phyloP scores from a whole-genome alignment of 768 basidiomycete species.

The Cantharellus anzutake region DNA sequence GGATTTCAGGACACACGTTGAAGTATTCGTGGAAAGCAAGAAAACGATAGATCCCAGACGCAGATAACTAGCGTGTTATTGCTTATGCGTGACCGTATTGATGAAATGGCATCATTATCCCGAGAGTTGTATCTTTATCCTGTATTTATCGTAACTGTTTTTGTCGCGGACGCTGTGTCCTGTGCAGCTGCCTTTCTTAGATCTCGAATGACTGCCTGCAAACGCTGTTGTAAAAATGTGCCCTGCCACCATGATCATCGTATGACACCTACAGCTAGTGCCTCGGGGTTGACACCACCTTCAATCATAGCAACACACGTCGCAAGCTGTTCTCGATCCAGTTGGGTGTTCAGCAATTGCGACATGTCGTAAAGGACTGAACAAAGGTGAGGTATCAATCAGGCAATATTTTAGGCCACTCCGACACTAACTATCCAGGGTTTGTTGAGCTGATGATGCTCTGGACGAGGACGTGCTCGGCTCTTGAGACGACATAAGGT shows the following conservation, averaged over 20 bases:
- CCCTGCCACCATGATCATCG: not conserved
- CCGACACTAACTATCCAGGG: constrained; percentile 20
- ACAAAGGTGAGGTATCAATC: constrained; percentile 5
- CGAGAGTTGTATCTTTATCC: too few species aligned
- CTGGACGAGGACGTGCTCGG: not conserved
- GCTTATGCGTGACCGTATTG: not conserved
- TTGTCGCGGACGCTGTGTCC: not conserved
- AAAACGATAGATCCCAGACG: not conserved
- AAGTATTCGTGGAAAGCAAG: not conserved
- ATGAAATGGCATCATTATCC: too few species aligned
- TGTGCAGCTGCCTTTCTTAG: not conserved
- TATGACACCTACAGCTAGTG: constrained; percentile 46
- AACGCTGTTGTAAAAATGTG: not conserved
- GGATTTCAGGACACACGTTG: not conserved
- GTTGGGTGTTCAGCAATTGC: constrained; percentile 66
- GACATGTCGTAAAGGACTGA: constrained; percentile 75
- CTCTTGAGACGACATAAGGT: too few species aligned
- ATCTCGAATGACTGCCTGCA: not conserved
- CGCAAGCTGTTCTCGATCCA: constrained; percentile 82
- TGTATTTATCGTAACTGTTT: too few species aligned
- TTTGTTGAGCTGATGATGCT: constrained; percentile 16
- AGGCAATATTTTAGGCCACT: not conserved
- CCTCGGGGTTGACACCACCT: constrained; percentile 81
- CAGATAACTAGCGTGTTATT: not conserved
- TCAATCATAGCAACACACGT: constrained; percentile 88